Conservation (phyloP, 169 alveolate genomes). For the Besnoitia besnoiti region DNA sequence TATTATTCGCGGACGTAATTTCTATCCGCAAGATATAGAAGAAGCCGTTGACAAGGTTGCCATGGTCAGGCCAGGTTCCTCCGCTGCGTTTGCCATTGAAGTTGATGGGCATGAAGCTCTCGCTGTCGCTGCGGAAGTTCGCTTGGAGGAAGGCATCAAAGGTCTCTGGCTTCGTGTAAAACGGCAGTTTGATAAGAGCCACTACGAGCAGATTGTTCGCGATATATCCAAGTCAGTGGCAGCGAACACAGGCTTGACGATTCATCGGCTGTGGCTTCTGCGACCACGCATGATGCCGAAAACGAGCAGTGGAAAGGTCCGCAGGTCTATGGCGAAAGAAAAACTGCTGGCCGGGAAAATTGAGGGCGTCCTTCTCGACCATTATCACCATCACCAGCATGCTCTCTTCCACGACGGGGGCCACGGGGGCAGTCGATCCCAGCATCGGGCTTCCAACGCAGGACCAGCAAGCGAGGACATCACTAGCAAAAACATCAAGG, state of each 20-base stretch:
- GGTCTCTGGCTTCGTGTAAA: conserved; percentile 70
- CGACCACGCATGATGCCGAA: conserved; percentile 75
- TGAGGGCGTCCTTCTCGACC: conserved; percentile 59
- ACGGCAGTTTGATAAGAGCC: conserved; percentile 73
- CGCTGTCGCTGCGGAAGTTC: conserved; percentile 79
- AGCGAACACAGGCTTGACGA: conserved; percentile 72
- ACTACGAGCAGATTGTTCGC: conserved; percentile 72
- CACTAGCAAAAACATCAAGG: neutral
- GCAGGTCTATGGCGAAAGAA: conserved; percentile 73
- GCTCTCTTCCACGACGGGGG: neutral
- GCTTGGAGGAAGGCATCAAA: conserved; percentile 69
- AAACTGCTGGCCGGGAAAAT: conserved; percentile 69
- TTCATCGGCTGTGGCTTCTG: conserved; percentile 76
- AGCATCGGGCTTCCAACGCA: neutral
- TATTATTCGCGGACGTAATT: conserved; percentile 79
- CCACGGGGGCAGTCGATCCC: conserved; percentile 20
- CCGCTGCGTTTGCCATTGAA: conserved; percentile 77
- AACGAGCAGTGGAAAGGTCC: conserved; percentile 79
- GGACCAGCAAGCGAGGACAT: neutral
- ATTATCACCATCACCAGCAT: conserved; percentile 37
- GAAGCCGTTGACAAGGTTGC: conserved; percentile 74
- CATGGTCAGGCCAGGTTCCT: conserved; percentile 74
- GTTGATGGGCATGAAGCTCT: conserved; percentile 73
- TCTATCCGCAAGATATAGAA: conserved; percentile 80
- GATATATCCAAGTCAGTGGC: conserved; percentile 73